A percentile compares a stretch with the other conserved stretches of the same genome.
Evolutionary conservation across 2,329 filamentous ascomycete genomes (phyloP).

Genomic region (Cercospora nicotianae): DNA sequence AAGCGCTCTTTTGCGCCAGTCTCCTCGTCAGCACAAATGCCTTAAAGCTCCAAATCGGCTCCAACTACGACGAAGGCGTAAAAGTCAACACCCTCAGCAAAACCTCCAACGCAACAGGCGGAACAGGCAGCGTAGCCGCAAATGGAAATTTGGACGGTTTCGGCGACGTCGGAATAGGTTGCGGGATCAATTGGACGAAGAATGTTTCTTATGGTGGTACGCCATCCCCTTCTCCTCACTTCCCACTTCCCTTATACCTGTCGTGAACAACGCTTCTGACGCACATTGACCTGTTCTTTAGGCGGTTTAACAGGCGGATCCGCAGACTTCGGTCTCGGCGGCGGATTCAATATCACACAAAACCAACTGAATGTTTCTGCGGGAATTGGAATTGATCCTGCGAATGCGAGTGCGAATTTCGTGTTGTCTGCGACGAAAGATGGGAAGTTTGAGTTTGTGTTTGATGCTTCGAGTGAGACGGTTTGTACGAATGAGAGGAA

Average conservation of each 20-base stretch:
- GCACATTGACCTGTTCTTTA: too few relatives aligned
- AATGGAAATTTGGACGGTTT: constrained; percentile 20
- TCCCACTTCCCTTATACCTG: not conserved
- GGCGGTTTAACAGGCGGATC: constrained; percentile 26
- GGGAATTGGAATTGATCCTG: constrained; percentile 24
- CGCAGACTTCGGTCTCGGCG: constrained; percentile 24
- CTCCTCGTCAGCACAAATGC: not conserved
- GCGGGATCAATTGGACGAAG: constrained; percentile 25
- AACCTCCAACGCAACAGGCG: constrained; percentile 21
- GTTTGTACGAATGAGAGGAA: not conserved
- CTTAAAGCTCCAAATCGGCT: not conserved
- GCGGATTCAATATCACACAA: constrained; percentile 23
- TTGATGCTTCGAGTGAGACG: constrained; percentile 14
- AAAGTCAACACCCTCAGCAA: constrained; percentile 15
- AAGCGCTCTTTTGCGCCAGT: not conserved
- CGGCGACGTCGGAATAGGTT: constrained; percentile 22
- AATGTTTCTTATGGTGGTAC: constrained; percentile 23
- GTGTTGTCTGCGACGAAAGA: constrained; percentile 20
- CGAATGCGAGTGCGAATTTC: constrained; percentile 20
- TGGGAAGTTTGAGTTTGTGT: constrained; percentile 23
- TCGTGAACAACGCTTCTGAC: too few relatives aligned
- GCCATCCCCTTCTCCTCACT: not conserved
- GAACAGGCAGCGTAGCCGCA: constrained; percentile 21
- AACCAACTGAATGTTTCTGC: constrained; percentile 19
- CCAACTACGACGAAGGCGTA: not conserved